phyloP scores from a whole-genome alignment of 2,329 filamentous ascomycete species.

The Apiospora rasikravindrae region DNA sequence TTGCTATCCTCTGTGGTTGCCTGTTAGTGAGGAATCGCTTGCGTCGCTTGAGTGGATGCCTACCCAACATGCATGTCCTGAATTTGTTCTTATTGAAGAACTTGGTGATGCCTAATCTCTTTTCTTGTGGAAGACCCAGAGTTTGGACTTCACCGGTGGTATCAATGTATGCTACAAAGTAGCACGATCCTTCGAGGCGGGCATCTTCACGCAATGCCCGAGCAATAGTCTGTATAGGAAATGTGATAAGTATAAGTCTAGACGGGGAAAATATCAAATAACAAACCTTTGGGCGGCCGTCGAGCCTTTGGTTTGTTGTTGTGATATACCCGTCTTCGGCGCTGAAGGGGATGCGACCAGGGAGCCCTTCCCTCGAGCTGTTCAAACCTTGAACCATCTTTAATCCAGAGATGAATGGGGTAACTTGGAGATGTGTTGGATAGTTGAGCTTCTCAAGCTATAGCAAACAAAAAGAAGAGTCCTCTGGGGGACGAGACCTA shows the following conservation, averaged over 20 bases:
- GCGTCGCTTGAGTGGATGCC: background rate
- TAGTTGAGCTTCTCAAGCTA: background rate
- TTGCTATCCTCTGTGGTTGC: background rate
- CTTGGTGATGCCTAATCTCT: conserved; percentile 38
- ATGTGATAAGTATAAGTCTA: background rate
- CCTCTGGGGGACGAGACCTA: background rate
- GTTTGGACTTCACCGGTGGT: conserved; percentile 40
- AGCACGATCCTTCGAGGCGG: conserved; percentile 55
- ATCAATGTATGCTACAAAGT: conserved; percentile 51
- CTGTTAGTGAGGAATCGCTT: background rate
- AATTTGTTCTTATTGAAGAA: conserved; percentile 55
- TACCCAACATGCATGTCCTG: conserved; percentile 10
- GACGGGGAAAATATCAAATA: background rate
- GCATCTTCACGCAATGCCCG: conserved; percentile 58
- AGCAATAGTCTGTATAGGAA: conserved; percentile 50
- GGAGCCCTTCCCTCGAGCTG: background rate
- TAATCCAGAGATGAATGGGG: background rate
- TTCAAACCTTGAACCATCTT: conserved; percentile 11
- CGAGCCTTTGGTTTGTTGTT: background rate
- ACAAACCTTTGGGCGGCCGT: background rate
- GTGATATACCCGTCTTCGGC: conserved; percentile 7
- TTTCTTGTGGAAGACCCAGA: conserved; percentile 42
- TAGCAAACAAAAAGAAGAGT: background rate
- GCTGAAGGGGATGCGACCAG: conserved; percentile 12
- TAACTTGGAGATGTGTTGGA: background rate